Base-by-base conservation (phyloP, 495 filamentous ascomycete genomes). In the Endocarpon pusillum region DNA sequence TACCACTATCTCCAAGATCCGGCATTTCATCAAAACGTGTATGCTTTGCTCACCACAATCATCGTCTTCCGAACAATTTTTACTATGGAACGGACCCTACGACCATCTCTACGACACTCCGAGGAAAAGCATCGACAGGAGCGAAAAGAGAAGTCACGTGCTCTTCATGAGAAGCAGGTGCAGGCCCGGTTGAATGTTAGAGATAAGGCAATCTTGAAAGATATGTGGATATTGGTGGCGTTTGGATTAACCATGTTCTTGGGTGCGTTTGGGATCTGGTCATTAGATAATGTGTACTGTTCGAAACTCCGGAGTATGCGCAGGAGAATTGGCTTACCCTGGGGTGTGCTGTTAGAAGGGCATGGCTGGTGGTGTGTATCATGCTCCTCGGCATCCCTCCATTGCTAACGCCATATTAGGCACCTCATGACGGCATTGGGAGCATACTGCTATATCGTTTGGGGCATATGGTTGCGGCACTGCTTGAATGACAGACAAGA, bases 1-100 rank as follows among this genome's bases (percentile, higher is more conserved):
- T 97, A 97, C 55, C 86, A 94, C 45, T 77, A 85, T 48, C 75
- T 93, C 8, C 83, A 94, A 52, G 76, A 94, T 46, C 89, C 89
- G 0, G 61, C 71, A 0, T 97, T 96, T 54, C 89, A 97, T 53
- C 89, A 96, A 50, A 78, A 75, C 39, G 78, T 76, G 8, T 94
- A 91, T 45, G 83, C 76, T 2, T 39, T 85, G 3, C 54, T 97
- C n/a, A 94, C 86, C 0, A 61, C 66, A 3, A 50, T 76, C 11
- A 73, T 93, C 15, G 61, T 94, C n/a, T 53, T 79, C 32, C 73
- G 83, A 12, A 78, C 71, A 40, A 80, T 94, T 66, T 85, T 80
- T 45, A 73, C 87, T n/a, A 92, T 94, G 82, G 84, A 94, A 52
- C 49, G 67, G 27, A 69, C 69, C 22, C 57, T 97, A 25, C 64